A percentile compares a stretch with the other conserved stretches of the same genome.
phyloP scores from a whole-genome alignment of 2,329 filamentous ascomycete species.

The Hyphodiscus sp. region DNA sequence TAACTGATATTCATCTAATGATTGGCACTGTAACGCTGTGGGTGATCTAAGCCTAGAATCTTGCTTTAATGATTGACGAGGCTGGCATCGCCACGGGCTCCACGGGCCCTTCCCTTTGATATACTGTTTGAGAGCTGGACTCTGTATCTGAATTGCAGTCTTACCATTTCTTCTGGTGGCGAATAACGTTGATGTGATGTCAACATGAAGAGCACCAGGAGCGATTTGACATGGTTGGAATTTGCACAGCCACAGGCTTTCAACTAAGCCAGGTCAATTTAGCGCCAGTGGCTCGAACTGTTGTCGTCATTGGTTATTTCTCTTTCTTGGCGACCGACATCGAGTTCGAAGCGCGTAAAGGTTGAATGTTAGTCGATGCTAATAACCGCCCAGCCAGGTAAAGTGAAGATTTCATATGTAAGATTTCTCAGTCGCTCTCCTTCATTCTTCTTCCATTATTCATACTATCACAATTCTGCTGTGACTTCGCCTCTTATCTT shows the following conservation, averaged over 20 bases:
- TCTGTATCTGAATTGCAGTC: too few species aligned
- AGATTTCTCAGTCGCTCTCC: not conserved
- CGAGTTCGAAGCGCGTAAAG: not conserved
- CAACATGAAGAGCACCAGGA: too few species aligned
- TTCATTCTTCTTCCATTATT: not conserved
- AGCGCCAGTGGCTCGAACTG: not conserved
- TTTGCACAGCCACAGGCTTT: not conserved
- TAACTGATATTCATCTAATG: not conserved
- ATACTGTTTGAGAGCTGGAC: not conserved
- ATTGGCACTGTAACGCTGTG: not conserved
- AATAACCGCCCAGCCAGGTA: not conserved
- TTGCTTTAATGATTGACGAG: not conserved
- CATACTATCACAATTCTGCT: not conserved
- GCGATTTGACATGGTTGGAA: too few species aligned
- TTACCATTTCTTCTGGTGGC: too few species aligned
- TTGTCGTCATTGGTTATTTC: not conserved
- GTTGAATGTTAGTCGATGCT: not conserved
- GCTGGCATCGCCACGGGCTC: not conserved
- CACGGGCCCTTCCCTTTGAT: too few species aligned
- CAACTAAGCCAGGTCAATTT: not conserved
- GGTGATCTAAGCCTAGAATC: not conserved
- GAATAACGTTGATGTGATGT: too few species aligned
- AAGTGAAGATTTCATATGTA: not conserved
- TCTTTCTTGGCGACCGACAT: not conserved
- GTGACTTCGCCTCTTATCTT: not conserved